These are phyloP conservation scores for Lactarius tabidus DNA, from an alignment of 768 basidiomycete species.

Conservation along the genomic window DNA sequence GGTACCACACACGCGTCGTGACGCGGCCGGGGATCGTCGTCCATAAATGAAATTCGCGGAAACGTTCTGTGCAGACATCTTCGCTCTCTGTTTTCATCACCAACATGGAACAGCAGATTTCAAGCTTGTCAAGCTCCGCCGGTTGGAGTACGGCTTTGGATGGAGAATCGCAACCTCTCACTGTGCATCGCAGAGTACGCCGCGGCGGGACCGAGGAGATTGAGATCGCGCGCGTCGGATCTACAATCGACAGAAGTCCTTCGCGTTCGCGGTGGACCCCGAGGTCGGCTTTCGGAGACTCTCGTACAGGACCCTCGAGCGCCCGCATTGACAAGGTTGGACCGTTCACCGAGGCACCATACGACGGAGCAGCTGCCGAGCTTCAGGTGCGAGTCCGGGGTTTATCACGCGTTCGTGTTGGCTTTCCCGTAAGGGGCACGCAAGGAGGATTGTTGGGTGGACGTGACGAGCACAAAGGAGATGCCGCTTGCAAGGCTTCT, in stretches of 20 bases:
- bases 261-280: not conserved
- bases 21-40: not conserved
- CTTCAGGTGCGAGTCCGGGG: constrained; percentile 4
- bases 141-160: constrained; percentile 1
- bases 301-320: not conserved
- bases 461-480: constrained; percentile 4
- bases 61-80: not conserved
- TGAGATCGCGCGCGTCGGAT: constrained; percentile 1
- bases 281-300: not conserved
- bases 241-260: not conserved
- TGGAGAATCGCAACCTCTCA: constrained; percentile 5
- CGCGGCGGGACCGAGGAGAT: not conserved
- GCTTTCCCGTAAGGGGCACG: not conserved
- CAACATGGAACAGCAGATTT: not conserved
- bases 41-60: not conserved
- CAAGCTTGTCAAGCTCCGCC: constrained; percentile 12
- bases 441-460: constrained; percentile 9
- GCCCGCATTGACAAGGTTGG: constrained; percentile 2
- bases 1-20: not conserved
- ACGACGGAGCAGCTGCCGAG: not conserved
- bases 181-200: not conserved
- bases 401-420: constrained; percentile 1
- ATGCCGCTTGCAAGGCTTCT: not conserved
- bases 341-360: not conserved
- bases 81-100: not conserved